Percentiles rank a stretch among this genome's conserved stretches.
These are phyloP conservation scores for Gynandropsis gynandra DNA, from an alignment of 345 rosid species.

Conservation along the genomic window DNA sequence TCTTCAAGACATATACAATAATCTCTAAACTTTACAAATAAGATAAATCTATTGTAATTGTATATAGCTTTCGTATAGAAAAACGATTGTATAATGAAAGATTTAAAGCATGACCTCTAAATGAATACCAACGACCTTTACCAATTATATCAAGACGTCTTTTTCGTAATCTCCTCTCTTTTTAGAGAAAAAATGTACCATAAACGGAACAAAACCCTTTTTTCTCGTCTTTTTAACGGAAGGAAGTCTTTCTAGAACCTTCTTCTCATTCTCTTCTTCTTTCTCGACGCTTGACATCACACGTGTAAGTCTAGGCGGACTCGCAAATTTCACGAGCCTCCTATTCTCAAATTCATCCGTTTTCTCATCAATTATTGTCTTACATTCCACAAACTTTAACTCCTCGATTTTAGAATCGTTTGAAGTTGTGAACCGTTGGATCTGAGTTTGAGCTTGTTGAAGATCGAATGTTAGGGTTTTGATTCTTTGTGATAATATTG, in stretches of 20 bases:
- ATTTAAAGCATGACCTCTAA: too few relatives aligned
- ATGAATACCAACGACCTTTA: too few relatives aligned
- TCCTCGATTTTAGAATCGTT: slow-evolving; percentile 26
- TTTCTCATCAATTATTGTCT: slow-evolving; percentile 4
- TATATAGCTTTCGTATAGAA: too few relatives aligned
- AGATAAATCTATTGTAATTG: too few relatives aligned
- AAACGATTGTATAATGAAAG: too few relatives aligned
- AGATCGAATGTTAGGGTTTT: slow-evolving; percentile 43
- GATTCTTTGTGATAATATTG: slow-evolving; percentile 28
- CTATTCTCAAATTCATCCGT: slow-evolving; percentile 40
- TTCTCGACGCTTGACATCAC: slow-evolving; percentile 28
- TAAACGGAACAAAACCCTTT: slow-evolving; percentile 36
- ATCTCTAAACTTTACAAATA: too few relatives aligned
- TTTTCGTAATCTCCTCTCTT: slow-evolving; percentile 16
- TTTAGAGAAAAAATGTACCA: slow-evolving; percentile 44
- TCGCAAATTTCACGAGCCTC: slow-evolving; percentile 57
- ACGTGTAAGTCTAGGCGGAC: slow-evolving; percentile 42
- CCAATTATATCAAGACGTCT: too few relatives aligned
- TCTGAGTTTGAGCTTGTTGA: slow-evolving; percentile 37
- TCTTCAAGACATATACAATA: too few relatives aligned
- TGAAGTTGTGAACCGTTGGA: slow-evolving; percentile 26
- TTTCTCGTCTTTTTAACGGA: slow-evolving; percentile 30
- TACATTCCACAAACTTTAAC: slow-evolving; percentile 31
- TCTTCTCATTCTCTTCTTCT: slow-evolving; percentile 17
- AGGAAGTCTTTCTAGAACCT: slow-evolving; percentile 23